A percentile compares a stretch with the other conserved stretches of the same genome.
Conservation (phyloP, 2,329 filamentous ascomycete genomes). For the Arthrinium puccinioides region DNA sequence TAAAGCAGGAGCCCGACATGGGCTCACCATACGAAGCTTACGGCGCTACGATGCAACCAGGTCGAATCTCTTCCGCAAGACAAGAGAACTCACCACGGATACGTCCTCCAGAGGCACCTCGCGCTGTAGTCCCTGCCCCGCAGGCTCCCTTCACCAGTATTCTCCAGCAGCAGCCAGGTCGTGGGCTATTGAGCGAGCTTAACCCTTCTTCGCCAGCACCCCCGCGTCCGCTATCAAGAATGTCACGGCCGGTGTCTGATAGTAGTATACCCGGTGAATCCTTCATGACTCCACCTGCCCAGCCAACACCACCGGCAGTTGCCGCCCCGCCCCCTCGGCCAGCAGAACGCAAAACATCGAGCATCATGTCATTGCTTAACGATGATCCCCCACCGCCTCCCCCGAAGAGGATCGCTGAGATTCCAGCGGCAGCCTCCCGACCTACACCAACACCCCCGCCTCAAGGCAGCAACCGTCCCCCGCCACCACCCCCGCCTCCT, state of each 20-base stretch:
- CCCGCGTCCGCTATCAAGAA: conserved; percentile 21
- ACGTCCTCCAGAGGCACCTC: conserved; percentile 35
- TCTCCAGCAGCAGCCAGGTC: conserved; percentile 31
- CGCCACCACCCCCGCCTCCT: conserved; percentile 31
- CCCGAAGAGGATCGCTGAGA: conserved; percentile 42
- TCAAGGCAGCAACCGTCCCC: conserved; percentile 30
- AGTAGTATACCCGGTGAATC: conserved; percentile 21
- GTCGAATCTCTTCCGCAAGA: conserved; percentile 30
- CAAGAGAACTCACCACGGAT: conserved; percentile 32
- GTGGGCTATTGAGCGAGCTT: conserved; percentile 32
- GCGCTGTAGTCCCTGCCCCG: conserved; percentile 24
- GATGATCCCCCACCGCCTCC: conserved; percentile 44
- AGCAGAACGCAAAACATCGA: conserved; percentile 53
- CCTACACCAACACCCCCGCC: conserved; percentile 46
- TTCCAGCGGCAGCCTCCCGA: conserved; percentile 28
- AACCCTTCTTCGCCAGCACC: conserved; percentile 32
- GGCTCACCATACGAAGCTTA: conserved; percentile 39
- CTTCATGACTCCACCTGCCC: conserved; percentile 25
- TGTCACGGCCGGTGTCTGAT: conserved; percentile 20
- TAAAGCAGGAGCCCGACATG: conserved; percentile 46
- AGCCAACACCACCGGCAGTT: conserved; percentile 30
- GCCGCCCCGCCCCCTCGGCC: conserved; percentile 32
- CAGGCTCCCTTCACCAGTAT: conserved; percentile 28
- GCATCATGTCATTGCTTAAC: conserved; percentile 55
- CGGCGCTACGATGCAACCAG: conserved; percentile 27